Conservation (phyloP, 306 rosid genomes). For the Fagus crenata region DNA sequence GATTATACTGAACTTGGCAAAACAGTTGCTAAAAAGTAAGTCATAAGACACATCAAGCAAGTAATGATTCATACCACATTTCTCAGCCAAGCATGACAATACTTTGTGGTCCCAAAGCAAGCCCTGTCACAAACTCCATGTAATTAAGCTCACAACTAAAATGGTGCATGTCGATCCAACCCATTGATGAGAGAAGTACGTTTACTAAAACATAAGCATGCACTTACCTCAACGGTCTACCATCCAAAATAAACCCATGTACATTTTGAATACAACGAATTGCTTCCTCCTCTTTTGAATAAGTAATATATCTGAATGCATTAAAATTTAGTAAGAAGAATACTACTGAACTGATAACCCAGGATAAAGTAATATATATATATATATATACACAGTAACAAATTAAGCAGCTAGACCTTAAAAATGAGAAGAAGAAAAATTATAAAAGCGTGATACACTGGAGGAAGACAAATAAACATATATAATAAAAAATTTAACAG, state of each 20-base stretch:
- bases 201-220: neutral
- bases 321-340: slow-evolving; percentile 1
- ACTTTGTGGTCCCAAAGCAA: slow-evolving; percentile 98
- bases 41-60: neutral
- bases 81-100: slow-evolving; percentile 99
- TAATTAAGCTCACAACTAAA: slow-evolving; percentile 1
- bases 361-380: neutral
- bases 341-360: neutral
- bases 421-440: neutral
- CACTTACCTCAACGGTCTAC: slow-evolving; percentile 73
- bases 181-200: neutral
- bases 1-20: neutral
- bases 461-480: neutral
- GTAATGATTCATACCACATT: slow-evolving; percentile 67
- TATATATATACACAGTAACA: no score
- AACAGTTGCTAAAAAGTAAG: slow-evolving; percentile 18
- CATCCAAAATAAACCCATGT: slow-evolving; percentile 97
- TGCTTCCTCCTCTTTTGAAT: slow-evolving; percentile 91
- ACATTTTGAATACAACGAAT: slow-evolving; percentile 98
- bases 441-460: neutral
- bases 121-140: slow-evolving; percentile 56
- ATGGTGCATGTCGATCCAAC: neutral
- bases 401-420: neutral
- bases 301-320: slow-evolving; percentile 90
- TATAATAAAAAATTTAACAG: neutral